Conservation (phyloP, 2,329 filamentous ascomycete species). For the Nakataea oryzae region DNA sequence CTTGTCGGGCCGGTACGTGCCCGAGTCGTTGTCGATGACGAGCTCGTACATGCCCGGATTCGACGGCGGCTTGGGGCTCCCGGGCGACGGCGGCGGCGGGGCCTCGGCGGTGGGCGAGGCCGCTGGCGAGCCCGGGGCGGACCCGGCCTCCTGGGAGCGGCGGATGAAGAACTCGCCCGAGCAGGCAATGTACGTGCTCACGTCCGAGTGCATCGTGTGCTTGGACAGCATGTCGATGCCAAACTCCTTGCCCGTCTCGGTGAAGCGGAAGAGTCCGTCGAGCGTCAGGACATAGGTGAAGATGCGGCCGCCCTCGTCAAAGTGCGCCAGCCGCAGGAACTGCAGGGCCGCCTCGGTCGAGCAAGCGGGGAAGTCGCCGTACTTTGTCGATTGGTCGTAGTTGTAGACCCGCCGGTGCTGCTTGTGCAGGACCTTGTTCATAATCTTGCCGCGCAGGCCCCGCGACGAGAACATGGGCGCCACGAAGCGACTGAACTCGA, state of each 20-base stretch:
- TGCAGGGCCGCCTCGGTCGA: conserved; percentile 62
- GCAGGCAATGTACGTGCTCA: conserved; percentile 82
- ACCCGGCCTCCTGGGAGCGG: conserved; percentile 34
- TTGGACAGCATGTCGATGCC: conserved; percentile 89
- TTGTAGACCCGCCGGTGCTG: conserved; percentile 88
- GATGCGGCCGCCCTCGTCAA: conserved; percentile 73
- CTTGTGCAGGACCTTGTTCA: conserved; percentile 80
- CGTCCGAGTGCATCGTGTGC: conserved; percentile 94
- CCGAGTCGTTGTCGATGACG: conserved; percentile 89
- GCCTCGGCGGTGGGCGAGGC: conserved; percentile 32
- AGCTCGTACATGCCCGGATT: conserved; percentile 63
- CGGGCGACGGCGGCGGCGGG: conserved; percentile 30
- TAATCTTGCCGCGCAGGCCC: conserved; percentile 66
- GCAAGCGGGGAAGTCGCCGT: conserved; percentile 56
- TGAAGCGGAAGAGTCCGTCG: conserved; percentile 80
- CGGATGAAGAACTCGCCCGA: conserved; percentile 90
- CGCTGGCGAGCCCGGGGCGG: conserved; percentile 33
- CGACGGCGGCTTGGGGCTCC: conserved; percentile 33
- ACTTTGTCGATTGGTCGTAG: conserved; percentile 66
- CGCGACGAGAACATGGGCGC: conserved; percentile 76
- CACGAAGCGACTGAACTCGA: conserved; percentile 86
- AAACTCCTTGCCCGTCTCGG: conserved; percentile 91
- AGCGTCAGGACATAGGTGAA: conserved; percentile 90
- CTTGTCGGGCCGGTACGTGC: conserved; percentile 84
- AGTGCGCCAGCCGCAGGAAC: conserved; percentile 79